Evolutionary conservation across 345 rosid species (phyloP), one percentile per base, ranked within the genome.

Genomic region (Lepidium aucheri): DNA sequence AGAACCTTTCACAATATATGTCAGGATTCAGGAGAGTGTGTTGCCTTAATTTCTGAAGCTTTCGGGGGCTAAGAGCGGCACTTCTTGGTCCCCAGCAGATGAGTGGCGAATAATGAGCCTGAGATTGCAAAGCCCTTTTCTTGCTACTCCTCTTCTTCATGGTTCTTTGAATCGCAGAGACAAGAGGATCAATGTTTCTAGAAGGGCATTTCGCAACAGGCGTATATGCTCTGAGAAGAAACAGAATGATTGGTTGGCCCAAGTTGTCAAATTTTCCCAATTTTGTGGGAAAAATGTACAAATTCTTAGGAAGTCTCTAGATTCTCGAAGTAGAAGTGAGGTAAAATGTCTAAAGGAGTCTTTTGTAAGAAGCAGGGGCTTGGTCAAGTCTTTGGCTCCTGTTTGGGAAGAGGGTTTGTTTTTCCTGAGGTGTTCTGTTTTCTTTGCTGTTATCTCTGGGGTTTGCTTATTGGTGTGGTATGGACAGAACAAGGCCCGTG

Each of bases 381-480:
- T 90, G 59, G 88, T 87, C 47, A 84, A 57, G 76, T 86, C 91
- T 4, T 70, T 87, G 55, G 68, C 72, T 44, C 94, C 96, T 0
- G 65, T 82, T 39, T 94, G 87, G 89, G 70, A 78, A 22, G 96
- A 93, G 67, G 94, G 98, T 34, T 77, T 90, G 59, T 72, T 90
- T 63, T 66, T 93, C n/a, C 66, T 93, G 46, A 85, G 98, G 74
- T 86, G 96, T 60, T 90, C 96, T 0, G 82, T 87, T 45, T 81
- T 88, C 60, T 60, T 70, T 12, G 87, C 83, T 17, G 94, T 93
- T 9, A 69, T 88, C 67, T 86, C 97, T 61, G 97, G 96, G 65
- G 89, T 88, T 55, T 90, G 89, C 70, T 86, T 93, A 51, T 69
- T 93, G 83, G 76, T 90, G 14, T 93, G 94, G 94, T 93, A 84